Conservation (phyloP, 2,329 filamentous ascomycete genomes). For the Juglanconis sp. region DNA sequence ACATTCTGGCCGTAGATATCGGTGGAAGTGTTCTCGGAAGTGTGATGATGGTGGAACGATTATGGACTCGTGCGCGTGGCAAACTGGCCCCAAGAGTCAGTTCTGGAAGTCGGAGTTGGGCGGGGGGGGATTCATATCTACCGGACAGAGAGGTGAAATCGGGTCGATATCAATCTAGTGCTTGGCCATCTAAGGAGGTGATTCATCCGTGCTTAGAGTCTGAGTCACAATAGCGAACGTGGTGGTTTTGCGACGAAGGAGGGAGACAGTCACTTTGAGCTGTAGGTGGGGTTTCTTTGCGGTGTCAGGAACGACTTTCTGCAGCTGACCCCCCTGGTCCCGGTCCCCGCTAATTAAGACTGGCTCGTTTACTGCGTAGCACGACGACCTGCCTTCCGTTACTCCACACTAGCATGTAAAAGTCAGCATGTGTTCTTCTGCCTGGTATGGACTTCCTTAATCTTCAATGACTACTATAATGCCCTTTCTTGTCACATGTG, state of each 20-base stretch:
- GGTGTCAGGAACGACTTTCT: not conserved
- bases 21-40: not conserved
- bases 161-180: not conserved
- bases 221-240: conserved; percentile 4
- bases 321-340: not conserved
- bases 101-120: not conserved
- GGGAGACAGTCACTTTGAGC: not conserved
- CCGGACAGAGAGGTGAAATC: not conserved
- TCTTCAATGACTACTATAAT: too few relatives aligned
- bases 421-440: too few relatives aligned
- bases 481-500: too few relatives aligned
- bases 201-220: conserved; percentile 3
- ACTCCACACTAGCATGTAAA: too few relatives aligned
- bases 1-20: not conserved
- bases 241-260: not conserved
- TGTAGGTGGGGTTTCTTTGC: not conserved
- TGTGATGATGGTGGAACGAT: not conserved
- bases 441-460: too few relatives aligned
- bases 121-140: not conserved
- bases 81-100: not conserved
- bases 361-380: too few relatives aligned
- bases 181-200: conserved; percentile 1
- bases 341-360: too few relatives aligned
- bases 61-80: not conserved
- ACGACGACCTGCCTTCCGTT: too few relatives aligned